A percentile compares a stretch with the other conserved stretches of the same genome.
These are phyloP conservation scores for Meredithiella fracta DNA, from an alignment of 2,329 filamentous ascomycete genomes.

Conservation along the genomic window DNA sequence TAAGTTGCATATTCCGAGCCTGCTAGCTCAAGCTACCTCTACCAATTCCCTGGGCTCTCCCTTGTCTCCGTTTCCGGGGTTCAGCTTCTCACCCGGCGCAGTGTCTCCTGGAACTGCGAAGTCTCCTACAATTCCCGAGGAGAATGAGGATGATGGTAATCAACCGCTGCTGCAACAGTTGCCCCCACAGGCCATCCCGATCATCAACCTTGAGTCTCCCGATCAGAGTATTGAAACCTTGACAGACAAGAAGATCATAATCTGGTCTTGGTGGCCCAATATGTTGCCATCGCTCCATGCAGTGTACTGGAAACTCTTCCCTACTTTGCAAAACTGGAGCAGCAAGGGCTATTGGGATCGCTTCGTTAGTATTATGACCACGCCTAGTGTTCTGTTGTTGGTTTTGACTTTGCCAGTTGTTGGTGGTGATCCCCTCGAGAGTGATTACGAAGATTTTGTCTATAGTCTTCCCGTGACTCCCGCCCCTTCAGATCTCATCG, in stretches of 20 bases:
- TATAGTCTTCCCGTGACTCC: conserved; percentile 7
- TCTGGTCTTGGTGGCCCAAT: conserved; percentile 58
- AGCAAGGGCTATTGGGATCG: conserved; percentile 77
- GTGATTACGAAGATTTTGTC: neutral
- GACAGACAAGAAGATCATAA: neutral
- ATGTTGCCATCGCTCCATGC: conserved; percentile 56
- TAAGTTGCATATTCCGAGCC: conserved; percentile 34
- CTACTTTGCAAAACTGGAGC: conserved; percentile 67
- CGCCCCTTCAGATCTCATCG: neutral
- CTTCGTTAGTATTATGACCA: conserved; percentile 61
- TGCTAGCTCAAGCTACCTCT: conserved; percentile 27
- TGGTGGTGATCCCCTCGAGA: conserved; percentile 46
- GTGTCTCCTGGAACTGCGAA: neutral
- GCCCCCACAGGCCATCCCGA: neutral
- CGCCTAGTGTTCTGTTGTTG: conserved; percentile 79
- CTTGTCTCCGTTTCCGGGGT: conserved; percentile 31
- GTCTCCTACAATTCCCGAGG: conserved; percentile 8
- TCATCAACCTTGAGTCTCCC: conserved; percentile 2
- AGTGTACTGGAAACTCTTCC: conserved; percentile 62
- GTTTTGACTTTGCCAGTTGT: conserved; percentile 86
- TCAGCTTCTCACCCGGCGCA: conserved; percentile 21
- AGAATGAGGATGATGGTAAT: neutral
- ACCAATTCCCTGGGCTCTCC: conserved; percentile 20
- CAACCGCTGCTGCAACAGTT: neutral
- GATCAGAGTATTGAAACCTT: neutral